A percentile compares a stretch with the other conserved stretches of the same genome.
Conservation (phyloP, 1,284 basidiomycete species). For the Tylopilus sp. region DNA sequence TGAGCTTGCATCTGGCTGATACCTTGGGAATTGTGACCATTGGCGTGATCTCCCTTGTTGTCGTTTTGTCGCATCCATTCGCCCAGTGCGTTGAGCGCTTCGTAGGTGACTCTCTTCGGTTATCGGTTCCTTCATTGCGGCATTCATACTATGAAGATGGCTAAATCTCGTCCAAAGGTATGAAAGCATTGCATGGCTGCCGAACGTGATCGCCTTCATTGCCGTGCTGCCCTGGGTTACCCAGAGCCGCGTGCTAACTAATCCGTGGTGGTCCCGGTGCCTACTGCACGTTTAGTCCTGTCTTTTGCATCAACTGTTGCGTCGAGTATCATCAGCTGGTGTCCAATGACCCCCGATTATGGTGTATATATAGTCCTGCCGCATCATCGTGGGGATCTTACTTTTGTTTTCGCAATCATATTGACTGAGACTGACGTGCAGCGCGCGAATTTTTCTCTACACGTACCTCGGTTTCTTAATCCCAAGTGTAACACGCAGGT, state of each 20-base stretch:
- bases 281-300: constrained; percentile 31
- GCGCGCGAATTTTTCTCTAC: constrained; percentile 53
- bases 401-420: neutral
- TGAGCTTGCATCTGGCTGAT: constrained; percentile 47
- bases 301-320: constrained; percentile 46
- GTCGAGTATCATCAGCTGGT: constrained; percentile 49
- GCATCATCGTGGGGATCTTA: constrained; percentile 42
- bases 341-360: constrained; percentile 54
- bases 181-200: constrained; percentile 64
- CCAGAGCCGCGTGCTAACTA: constrained; percentile 30
- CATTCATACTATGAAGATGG: neutral
- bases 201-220: constrained; percentile 63
- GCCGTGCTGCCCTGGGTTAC: constrained; percentile 58
- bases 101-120: constrained; percentile 53
- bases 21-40: constrained; percentile 78
- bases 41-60: constrained; percentile 58
- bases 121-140: constrained; percentile 57
- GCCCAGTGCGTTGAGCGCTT: constrained; percentile 6
- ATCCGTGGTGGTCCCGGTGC: constrained; percentile 31
- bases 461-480: constrained; percentile 64
- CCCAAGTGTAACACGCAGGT: constrained; percentile 36
- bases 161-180: constrained; percentile 30
- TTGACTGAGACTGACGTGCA: constrained; percentile 22
- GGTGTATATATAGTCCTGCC: constrained; percentile 53
- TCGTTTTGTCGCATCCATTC: constrained; percentile 24